Evolutionary conservation across 2,329 filamentous ascomycete species (phyloP).

Genomic region (Herpomyces periplanetae): DNA sequence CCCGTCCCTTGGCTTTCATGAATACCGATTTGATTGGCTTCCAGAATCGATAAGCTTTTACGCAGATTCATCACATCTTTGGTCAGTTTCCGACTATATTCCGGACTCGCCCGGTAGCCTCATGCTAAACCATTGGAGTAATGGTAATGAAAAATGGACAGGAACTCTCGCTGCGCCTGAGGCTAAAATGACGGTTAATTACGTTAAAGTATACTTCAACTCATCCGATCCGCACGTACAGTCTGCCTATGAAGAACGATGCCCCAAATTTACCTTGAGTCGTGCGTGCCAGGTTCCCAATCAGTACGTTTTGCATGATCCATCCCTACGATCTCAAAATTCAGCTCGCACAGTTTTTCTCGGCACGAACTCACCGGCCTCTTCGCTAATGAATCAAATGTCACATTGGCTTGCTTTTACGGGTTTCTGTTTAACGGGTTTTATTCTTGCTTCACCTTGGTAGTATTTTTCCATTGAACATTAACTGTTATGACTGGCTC

Average conservation of each 20-base stretch:
- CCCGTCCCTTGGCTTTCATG: conserved; percentile 23
- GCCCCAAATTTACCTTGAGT: too few species aligned
- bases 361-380: too few species aligned
- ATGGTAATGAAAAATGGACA: conserved; percentile 29
- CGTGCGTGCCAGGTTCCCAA: too few species aligned
- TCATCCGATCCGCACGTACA: conserved; percentile 12
- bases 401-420: too few species aligned
- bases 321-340: too few species aligned
- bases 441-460: too few species aligned
- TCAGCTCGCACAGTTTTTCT: too few species aligned
- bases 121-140: conserved; percentile 36
- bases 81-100: conserved; percentile 15
- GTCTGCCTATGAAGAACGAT: conserved; percentile 7
- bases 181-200: conserved; percentile 20
- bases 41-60: conserved; percentile 22
- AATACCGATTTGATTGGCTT: conserved; percentile 40
- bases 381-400: too few species aligned
- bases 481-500: too few species aligned
- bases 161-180: conserved; percentile 23
- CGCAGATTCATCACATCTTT: conserved; percentile 18
- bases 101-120: conserved; percentile 22
- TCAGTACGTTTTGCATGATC: too few species aligned
- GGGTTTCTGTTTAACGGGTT: too few species aligned
- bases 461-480: too few species aligned
- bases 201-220: conserved; percentile 47